These are phyloP conservation scores for Plasmopara halstedii DNA, from an alignment of 352 stramenopile species.

Conservation along the genomic window DNA sequence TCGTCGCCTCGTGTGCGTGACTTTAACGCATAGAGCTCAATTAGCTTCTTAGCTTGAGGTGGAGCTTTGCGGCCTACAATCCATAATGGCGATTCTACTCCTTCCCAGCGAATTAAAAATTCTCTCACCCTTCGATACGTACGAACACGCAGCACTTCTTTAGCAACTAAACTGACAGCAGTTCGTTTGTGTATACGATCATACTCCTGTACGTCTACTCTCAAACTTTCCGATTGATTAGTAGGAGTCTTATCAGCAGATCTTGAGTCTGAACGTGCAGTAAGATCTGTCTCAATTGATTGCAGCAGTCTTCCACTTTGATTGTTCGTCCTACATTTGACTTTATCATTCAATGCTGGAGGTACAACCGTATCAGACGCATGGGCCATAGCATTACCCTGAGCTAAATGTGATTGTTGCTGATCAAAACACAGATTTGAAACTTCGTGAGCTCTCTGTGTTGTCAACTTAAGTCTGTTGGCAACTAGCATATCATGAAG, in stretches of 20 bases:
- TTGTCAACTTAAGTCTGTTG: constrained; percentile 13
- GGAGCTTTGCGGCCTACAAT: constrained; percentile 26
- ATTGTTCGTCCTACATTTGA: constrained; percentile 2
- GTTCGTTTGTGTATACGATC: constrained; percentile 19
- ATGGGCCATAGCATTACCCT: not conserved
- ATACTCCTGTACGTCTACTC: not conserved
- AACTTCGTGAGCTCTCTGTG: constrained; percentile 7
- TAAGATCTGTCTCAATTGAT: constrained; percentile 8
- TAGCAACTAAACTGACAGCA: constrained; percentile 14
- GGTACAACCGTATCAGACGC: not conserved
- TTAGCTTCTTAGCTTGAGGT: constrained; percentile 21
- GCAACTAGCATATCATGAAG: constrained; percentile 16
- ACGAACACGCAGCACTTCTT: constrained; percentile 25
- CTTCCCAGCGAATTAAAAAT: constrained; percentile 33
- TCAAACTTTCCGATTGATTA: constrained; percentile 1
- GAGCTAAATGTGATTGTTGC: constrained; percentile 1
- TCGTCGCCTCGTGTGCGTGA: constrained; percentile 2
- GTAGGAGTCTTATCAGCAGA: constrained; percentile 1
- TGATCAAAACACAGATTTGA: not conserved
- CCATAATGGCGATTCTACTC: constrained; percentile 19
- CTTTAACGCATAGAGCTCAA: constrained; percentile 21
- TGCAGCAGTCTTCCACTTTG: constrained; percentile 1
- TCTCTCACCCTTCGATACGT: constrained; percentile 15
- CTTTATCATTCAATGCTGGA: not conserved
- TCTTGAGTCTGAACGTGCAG: constrained; percentile 1